A percentile compares a stretch with the other conserved stretches of the same genome.
Evolutionary conservation across 1,139 yeast species (phyloP).

Genomic region (Kodamaea anthophila): DNA sequence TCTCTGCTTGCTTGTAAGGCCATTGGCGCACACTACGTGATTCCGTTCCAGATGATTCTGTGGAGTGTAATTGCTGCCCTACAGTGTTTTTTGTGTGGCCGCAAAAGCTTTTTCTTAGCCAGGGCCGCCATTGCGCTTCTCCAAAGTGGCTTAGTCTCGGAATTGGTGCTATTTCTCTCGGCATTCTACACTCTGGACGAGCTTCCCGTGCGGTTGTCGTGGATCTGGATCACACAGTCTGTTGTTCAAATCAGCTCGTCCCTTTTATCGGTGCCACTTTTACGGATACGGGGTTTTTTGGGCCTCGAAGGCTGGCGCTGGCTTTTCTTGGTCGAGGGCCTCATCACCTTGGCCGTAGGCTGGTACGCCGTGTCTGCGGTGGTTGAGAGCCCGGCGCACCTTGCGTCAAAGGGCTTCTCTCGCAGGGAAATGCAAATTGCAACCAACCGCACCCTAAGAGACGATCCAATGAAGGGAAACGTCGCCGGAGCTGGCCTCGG

Average conservation of each 20-base stretch:
- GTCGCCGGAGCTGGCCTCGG: constrained; percentile 12
- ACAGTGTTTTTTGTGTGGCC: constrained; percentile 22
- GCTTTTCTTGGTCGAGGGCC: constrained; percentile 64
- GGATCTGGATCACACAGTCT: constrained; percentile 16
- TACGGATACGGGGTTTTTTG: constrained; percentile 11
- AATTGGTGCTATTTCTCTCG: constrained; percentile 22
- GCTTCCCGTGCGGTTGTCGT: constrained; percentile 20
- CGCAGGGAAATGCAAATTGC: constrained; percentile 15
- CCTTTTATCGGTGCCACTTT: constrained; percentile 12
- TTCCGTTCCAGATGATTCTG: constrained; percentile 27
- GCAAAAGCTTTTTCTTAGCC: constrained; percentile 21
- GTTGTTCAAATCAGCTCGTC: constrained; percentile 13
- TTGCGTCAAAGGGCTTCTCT: constrained; percentile 28
- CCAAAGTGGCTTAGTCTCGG: constrained; percentile 31
- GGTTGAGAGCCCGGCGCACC: constrained; percentile 15
- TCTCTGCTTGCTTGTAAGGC: constrained; percentile 28
- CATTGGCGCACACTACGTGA: constrained; percentile 27
- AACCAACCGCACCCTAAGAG: constrained; percentile 16
- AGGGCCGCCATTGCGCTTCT: constrained; percentile 24
- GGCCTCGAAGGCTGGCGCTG: constrained; percentile 54
- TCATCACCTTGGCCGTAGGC: constrained; percentile 34
- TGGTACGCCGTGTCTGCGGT: constrained; percentile 11
- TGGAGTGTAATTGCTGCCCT: constrained; percentile 28
- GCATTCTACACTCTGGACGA: constrained; percentile 24
- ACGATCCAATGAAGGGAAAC: constrained; percentile 18